Conservation (phyloP, 192 early-diverging fungal species). For the Glomus cerebriforme region DNA sequence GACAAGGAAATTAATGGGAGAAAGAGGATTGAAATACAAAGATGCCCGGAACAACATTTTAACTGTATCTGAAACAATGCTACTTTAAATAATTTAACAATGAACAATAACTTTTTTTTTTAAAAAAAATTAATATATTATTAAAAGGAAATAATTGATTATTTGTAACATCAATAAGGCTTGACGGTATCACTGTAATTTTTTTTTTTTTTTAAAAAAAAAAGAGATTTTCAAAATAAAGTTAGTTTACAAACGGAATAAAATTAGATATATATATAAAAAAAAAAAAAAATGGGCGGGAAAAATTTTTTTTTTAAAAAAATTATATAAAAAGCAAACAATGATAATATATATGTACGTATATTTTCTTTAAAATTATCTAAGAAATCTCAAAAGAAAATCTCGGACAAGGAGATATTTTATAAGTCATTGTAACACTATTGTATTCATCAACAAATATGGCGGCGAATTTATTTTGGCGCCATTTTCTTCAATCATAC, state of each 20-base stretch:
- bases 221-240: neutral
- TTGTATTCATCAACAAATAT: conserved; percentile 13
- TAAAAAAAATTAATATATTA: neutral
- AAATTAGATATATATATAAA: too few relatives aligned
- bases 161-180: neutral
- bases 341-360: too few relatives aligned
- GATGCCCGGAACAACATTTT: neutral
- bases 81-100: neutral
- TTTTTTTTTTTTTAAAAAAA: too few relatives aligned
- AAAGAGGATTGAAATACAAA: neutral
- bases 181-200: neutral
- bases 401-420: too few relatives aligned
- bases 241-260: too few relatives aligned
- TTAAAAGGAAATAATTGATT: neutral
- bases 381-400: neutral
- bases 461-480: neutral
- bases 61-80: neutral
- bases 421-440: neutral
- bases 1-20: too few relatives aligned
- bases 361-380: neutral
- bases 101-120: neutral
- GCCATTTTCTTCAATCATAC: neutral
- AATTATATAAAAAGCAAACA: too few relatives aligned
- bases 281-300: neutral
- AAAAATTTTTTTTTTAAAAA: neutral